These are phyloP conservation scores for Talaromyces sp. DNA, from an alignment of 2,329 filamentous ascomycete species.

Conservation along the genomic window DNA sequence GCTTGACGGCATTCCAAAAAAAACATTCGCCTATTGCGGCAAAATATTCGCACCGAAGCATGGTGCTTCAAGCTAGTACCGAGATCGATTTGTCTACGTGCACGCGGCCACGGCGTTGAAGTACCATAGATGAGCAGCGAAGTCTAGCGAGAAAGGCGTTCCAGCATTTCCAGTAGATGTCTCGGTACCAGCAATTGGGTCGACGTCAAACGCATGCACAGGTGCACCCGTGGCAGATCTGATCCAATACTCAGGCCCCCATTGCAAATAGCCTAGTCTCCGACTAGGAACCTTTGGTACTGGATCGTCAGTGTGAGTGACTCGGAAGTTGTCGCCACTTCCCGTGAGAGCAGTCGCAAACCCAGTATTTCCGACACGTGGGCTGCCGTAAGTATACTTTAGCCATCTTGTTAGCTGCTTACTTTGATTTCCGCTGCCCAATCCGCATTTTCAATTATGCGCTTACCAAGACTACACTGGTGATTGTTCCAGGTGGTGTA, in stretches of 20 bases:
- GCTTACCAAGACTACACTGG: not conserved
- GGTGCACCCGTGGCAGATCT: constrained; percentile 25
- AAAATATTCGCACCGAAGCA: too few relatives aligned
- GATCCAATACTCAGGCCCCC: constrained; percentile 41
- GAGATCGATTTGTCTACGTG: not conserved
- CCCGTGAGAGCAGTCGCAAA: constrained; percentile 37
- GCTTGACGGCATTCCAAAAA: too few relatives aligned
- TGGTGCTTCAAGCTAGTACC: too few relatives aligned
- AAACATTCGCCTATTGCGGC: too few relatives aligned
- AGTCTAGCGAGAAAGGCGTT: constrained; percentile 18
- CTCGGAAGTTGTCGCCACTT: constrained; percentile 26
- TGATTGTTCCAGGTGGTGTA: constrained; percentile 22
- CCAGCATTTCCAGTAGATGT: constrained; percentile 33
- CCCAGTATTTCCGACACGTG: constrained; percentile 38
- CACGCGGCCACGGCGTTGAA: constrained; percentile 9
- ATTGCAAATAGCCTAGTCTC: constrained; percentile 30
- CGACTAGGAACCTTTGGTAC: constrained; percentile 36
- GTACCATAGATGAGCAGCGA: constrained; percentile 35
- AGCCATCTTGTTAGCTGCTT: not conserved
- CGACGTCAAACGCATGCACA: constrained; percentile 29
- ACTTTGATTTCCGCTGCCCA: not conserved
- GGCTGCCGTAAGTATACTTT: constrained; percentile 41
- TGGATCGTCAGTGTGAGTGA: constrained; percentile 36
- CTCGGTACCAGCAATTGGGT: constrained; percentile 29
- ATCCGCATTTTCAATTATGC: too few relatives aligned